Evolutionary conservation across 2,329 filamentous ascomycete genomes (phyloP).

Genomic region (Aspergillus proliferans): DNA sequence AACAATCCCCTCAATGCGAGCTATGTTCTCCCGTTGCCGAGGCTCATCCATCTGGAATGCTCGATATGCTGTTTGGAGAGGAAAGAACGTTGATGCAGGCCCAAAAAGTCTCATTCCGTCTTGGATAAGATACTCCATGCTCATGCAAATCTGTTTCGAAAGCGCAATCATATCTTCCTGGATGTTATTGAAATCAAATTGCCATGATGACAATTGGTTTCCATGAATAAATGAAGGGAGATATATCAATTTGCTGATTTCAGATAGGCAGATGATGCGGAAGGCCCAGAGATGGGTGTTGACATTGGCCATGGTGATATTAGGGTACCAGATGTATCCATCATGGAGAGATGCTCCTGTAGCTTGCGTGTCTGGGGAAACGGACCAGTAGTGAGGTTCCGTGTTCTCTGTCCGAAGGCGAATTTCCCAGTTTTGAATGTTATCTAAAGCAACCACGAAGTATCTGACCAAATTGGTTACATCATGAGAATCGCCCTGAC

Average conservation of each 20-base stretch:
- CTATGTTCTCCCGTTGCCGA: neutral
- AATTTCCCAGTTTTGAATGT: slow-evolving; percentile 1
- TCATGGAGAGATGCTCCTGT: neutral
- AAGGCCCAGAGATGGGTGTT: slow-evolving; percentile 37
- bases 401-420: neutral
- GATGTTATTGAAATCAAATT: neutral
- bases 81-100: slow-evolving; percentile 29
- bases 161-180: slow-evolving; percentile 6
- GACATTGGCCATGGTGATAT: slow-evolving; percentile 33
- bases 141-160: slow-evolving; percentile 25
- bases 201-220: neutral
- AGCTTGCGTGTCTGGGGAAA: neutral
- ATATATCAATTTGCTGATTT: slow-evolving; percentile 16
- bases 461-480: neutral
- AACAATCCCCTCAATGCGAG: slow-evolving; percentile 5
- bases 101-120: slow-evolving; percentile 38
- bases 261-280: slow-evolving; percentile 29
- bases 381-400: neutral
- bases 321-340: slow-evolving; percentile 24
- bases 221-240: neutral
- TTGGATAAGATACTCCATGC: slow-evolving; percentile 34
- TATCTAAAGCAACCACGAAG: neutral
- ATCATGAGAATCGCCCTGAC: neutral
- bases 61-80: slow-evolving; percentile 16
- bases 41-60: slow-evolving; percentile 1